Base-by-base conservation (phyloP, 495 filamentous ascomycete species). In the Penicillium coffeae region DNA sequence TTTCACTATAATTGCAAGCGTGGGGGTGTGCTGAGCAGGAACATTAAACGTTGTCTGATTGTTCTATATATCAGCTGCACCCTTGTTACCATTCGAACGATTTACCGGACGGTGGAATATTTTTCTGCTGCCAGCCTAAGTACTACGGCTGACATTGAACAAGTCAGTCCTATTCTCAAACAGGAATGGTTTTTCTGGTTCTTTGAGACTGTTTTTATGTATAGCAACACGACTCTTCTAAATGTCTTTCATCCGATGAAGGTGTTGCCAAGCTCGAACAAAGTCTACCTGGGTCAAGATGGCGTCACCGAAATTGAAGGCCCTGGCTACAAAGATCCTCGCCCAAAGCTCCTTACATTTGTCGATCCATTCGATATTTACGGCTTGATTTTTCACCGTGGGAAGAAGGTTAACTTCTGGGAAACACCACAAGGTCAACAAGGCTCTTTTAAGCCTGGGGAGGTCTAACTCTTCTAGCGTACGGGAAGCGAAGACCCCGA, bases 161-260 rank as follows among this genome's bases (percentile, higher is more conserved):
- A 73, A 4, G 58, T 76, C 38, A 80, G 73, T 27, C 79, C 81
- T 0, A 64, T 85, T 27, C 43, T 85, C 37, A 77, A 79, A 20
- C 77, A 85, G 42, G 86, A 89, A 59, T 84, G 80, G 78, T 87
- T 80, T 59, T 87, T 88, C 58, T 89, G 79, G 65, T 69, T 89
- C 27, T 88, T 88, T 51, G 86, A 89, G 60, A 75, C 74, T 0
- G 59, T 60, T 9, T 62, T 86, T 41, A 89, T 90, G 85, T 69
- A 84, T 2, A 39, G 54, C 38, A 89, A 88, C 46, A 74, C 69
- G 16, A 65, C 77, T 8, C 48, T 89, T 59, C 59, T 85, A 47
- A 88, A 88, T 52, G 55, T 77, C 9, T 71, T 81, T 19, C 83
- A 86, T 59, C 86, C 86, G 13, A 75, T 80, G 53, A 56, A 53